phyloP scores from a whole-genome alignment of 768 basidiomycete species.

The Suillus americanus region DNA sequence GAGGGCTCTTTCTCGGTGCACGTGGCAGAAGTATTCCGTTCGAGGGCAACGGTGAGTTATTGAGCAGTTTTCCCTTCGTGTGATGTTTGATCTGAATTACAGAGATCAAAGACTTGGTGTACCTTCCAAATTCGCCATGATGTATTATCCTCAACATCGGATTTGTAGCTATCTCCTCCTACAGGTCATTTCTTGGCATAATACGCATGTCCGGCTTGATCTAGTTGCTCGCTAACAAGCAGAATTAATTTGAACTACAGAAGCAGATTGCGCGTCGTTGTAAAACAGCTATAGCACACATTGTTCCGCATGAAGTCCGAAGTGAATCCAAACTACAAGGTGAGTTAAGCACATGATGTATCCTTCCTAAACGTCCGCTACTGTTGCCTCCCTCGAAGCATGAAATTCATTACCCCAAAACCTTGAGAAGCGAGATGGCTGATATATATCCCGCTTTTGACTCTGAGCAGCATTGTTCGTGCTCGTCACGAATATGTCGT shows the following conservation, averaged over 20 bases:
- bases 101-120: slow-evolving; percentile 42
- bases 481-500: slow-evolving; percentile 35
- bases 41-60: slow-evolving; percentile 39
- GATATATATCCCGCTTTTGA: background rate
- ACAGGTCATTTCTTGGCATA: background rate
- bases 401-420: background rate
- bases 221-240: background rate
- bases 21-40: slow-evolving; percentile 42
- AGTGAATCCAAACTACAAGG: background rate
- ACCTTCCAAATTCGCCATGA: slow-evolving; percentile 39
- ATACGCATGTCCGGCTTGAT: background rate
- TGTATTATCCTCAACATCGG: slow-evolving; percentile 16
- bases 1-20: slow-evolving; percentile 27
- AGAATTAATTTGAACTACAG: background rate
- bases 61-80: slow-evolving; percentile 15
- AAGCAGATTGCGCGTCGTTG: background rate
- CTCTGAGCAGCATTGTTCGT: background rate
- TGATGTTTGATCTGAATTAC: slow-evolving; percentile 5
- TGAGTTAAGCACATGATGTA: background rate
- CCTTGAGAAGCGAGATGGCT: background rate
- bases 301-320: background rate
- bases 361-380: background rate
- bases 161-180: background rate
- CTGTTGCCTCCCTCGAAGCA: background rate
- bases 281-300: background rate